These are phyloP conservation scores for Aspergillus sclerotiicarbonarius DNA, from an alignment of 495 filamentous ascomycete genomes.

Conservation along the genomic window DNA sequence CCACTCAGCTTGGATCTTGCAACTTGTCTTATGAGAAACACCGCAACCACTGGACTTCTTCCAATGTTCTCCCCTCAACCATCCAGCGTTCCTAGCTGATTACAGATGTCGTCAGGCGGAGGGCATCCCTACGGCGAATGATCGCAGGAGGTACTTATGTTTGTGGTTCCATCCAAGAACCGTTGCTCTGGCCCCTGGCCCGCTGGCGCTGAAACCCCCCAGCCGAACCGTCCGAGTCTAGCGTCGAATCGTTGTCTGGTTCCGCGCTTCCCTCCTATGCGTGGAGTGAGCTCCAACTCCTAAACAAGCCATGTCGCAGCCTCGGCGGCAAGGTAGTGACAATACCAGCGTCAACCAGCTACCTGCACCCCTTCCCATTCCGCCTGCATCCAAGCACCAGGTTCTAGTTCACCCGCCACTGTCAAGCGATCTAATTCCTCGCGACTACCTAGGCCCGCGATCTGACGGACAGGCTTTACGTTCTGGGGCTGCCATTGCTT, in stretches of 20 bases:
- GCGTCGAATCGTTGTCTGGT: constrained; percentile 13
- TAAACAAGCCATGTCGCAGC: constrained; percentile 44
- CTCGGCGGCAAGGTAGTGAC: constrained; percentile 33
- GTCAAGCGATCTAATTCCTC: constrained; percentile 26
- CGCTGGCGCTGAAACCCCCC: constrained; percentile 12
- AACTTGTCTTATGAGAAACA: not conserved
- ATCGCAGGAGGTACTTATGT: not conserved
- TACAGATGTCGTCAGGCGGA: too few relatives aligned
- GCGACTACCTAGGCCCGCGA: constrained; percentile 33
- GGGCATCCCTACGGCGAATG: not conserved
- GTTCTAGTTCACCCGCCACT: constrained; percentile 16
- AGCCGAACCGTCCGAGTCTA: constrained; percentile 16
- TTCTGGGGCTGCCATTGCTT: constrained; percentile 22
- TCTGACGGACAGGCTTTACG: constrained; percentile 28
- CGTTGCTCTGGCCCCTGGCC: constrained; percentile 16
- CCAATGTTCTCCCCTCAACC: not conserved
- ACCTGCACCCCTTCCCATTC: constrained; percentile 6
- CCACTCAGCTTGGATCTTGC: not conserved
- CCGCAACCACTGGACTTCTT: not conserved
- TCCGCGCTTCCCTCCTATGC: constrained; percentile 17
- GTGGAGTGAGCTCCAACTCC: constrained; percentile 23
- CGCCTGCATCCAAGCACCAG: constrained; percentile 21
- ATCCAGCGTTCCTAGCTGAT: too few relatives aligned
- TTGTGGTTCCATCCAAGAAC: too few relatives aligned
- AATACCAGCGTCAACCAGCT: constrained; percentile 18